Evolutionary conservation across 2,329 filamentous ascomycete species (phyloP).

Genomic region (Shiraia sp.): DNA sequence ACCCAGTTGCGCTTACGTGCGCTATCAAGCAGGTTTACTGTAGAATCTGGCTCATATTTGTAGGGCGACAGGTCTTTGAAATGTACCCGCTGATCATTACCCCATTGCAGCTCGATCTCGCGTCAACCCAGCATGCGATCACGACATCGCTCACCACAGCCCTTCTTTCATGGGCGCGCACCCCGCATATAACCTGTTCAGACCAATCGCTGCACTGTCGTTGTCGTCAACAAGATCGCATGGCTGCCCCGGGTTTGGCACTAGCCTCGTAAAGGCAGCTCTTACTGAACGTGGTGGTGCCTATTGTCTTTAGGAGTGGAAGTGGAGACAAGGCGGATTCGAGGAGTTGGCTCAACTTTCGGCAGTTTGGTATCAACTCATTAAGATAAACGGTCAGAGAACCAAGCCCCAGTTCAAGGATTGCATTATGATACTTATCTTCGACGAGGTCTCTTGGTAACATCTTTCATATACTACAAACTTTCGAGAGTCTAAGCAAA

Average conservation of each 20-base stretch:
- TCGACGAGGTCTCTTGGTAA: too few species aligned
- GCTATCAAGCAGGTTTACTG: too few species aligned
- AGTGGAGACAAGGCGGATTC: background rate
- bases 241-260: constrained; percentile 5
- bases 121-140: constrained; percentile 28
- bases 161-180: background rate
- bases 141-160: constrained; percentile 20
- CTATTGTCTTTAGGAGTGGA: constrained; percentile 5
- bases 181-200: constrained; percentile 9
- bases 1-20: too few species aligned
- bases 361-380: too few species aligned
- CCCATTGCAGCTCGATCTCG: constrained; percentile 4
- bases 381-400: too few species aligned
- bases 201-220: constrained; percentile 20
- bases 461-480: background rate
- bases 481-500: background rate
- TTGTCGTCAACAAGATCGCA: constrained; percentile 14
- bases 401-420: too few species aligned
- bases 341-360: background rate
- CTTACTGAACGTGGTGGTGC: constrained; percentile 1
- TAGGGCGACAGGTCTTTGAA: too few species aligned
- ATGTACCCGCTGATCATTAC: constrained; percentile 2
- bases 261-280: constrained; percentile 9
- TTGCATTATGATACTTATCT: too few species aligned
- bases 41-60: too few species aligned